phyloP scores from a whole-genome alignment of 2,329 filamentous ascomycete species.

The Fusarium redolens region DNA sequence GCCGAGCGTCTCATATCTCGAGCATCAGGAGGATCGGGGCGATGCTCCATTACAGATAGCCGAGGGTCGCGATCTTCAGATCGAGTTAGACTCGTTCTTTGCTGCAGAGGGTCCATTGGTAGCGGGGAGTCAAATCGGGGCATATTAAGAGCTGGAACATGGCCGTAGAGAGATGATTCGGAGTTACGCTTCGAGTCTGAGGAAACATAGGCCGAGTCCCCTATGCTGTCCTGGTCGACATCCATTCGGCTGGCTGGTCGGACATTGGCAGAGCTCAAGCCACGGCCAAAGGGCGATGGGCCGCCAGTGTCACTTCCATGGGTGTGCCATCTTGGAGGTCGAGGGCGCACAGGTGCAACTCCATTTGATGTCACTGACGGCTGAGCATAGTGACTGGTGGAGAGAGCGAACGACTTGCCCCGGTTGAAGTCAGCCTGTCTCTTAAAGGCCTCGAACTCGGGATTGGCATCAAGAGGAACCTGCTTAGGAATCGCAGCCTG shows the following conservation, averaged over 20 bases:
- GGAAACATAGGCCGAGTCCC: constrained; percentile 67
- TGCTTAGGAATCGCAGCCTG: constrained; percentile 75
- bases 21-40: constrained; percentile 52
- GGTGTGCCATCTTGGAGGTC: constrained; percentile 60
- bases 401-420: constrained; percentile 58
- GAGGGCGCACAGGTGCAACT: constrained; percentile 53
- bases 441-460: constrained; percentile 84
- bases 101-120: constrained; percentile 44
- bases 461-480: constrained; percentile 78
- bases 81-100: constrained; percentile 51
- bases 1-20: constrained; percentile 53
- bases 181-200: constrained; percentile 66
- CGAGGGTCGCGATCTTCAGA: constrained; percentile 65
- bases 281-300: constrained; percentile 48
- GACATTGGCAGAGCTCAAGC: constrained; percentile 35
- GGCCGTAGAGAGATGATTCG: constrained; percentile 57
- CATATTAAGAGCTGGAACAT: constrained; percentile 53
- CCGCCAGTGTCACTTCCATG: constrained; percentile 58
- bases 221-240: constrained; percentile 57
- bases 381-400: constrained; percentile 58
- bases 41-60: constrained; percentile 64
- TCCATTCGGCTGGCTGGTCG: constrained; percentile 53
- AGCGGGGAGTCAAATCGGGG: constrained; percentile 57
- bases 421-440: constrained; percentile 76
- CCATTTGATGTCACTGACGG: constrained; percentile 39